Evolutionary conservation across 495 filamentous ascomycete genomes (phyloP).

Genomic region (Oleoguttula mirabilis): DNA sequence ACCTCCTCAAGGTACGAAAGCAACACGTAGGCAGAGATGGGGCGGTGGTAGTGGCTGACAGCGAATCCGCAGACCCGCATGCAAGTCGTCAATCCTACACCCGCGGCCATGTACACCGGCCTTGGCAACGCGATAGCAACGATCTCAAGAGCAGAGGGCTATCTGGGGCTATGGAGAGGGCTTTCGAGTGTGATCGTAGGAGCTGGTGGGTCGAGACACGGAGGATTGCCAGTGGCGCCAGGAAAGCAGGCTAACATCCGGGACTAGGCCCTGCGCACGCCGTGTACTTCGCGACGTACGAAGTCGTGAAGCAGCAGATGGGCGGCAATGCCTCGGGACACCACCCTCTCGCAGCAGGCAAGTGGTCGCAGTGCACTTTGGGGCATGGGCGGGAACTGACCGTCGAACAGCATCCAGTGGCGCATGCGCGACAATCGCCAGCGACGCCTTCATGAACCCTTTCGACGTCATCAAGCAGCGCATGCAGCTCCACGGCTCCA

Average conservation of each 20-base stretch:
- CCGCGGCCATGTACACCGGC: slow-evolving; percentile 77
- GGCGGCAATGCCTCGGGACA: slow-evolving; percentile 84
- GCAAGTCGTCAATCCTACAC: slow-evolving; percentile 84
- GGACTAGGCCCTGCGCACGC: slow-evolving; percentile 81
- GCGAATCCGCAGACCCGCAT: slow-evolving; percentile 64
- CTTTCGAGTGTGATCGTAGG: slow-evolving; percentile 93
- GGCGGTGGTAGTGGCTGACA: background rate
- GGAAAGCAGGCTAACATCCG: slow-evolving; percentile 23
- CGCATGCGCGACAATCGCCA: slow-evolving; percentile 87
- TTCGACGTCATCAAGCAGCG: slow-evolving; percentile 99
- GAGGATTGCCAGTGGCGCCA: too few species aligned
- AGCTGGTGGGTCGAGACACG: slow-evolving; percentile 52
- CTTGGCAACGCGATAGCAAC: slow-evolving; percentile 84
- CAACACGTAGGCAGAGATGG: background rate
- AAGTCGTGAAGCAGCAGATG: slow-evolving; percentile 89
- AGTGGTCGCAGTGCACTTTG: too few species aligned
- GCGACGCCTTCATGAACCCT: slow-evolving; percentile 97
- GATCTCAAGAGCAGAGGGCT: slow-evolving; percentile 80
- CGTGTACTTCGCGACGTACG: slow-evolving; percentile 96
- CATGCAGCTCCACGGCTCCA: slow-evolving; percentile 96
- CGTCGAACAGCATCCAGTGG: slow-evolving; percentile 86
- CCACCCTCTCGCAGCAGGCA: slow-evolving; percentile 86
- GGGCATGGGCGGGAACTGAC: too few species aligned
- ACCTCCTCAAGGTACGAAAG: slow-evolving; percentile 80
- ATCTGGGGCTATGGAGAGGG: slow-evolving; percentile 87